Evolutionary conservation across 1,284 basidiomycete species (phyloP), one percentile per base, ranked within the genome.

Genomic region (Ceratobasidium sp.): DNA sequence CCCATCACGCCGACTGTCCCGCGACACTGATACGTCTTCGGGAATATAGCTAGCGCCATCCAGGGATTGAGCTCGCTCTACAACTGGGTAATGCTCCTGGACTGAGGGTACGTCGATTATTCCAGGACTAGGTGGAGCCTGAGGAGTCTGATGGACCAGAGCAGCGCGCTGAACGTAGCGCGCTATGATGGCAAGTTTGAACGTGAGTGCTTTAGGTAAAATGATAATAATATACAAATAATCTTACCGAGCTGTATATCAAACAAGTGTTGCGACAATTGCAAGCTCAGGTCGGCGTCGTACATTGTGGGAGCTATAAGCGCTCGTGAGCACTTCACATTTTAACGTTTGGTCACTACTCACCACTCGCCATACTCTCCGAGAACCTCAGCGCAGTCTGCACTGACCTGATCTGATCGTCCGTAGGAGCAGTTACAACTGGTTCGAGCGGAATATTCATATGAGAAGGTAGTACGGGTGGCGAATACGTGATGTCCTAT

Each of bases 181-280:
- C 35, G 35, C 35, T 38, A 38, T 38, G 11, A 38, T 11, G 11
- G 11, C 11, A 38, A 11, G 11, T 38, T 11, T 11, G 35, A 38
- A 38, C 11, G 35, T 38, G 4, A 5, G 11, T 5, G 35, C 4
- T 38, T 38, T 38, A 38, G 35, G 35, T 11, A 38, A 5, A 38
- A 11, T 38, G 35, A 4, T 5, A 11, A 11, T 38, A 11, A 5
- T 38, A 11, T 11, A 38, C 11, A 38, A 38, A 5, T 11, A 52
- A 11, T 58, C 66, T 28, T 16, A 58, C 66, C 66, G 21, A 70
- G 26, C 43, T 70, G 66, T 13, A 70, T 44, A 58, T 70, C 55
- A 16, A 70, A 70, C n/a, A 70, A 28, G 21, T 70, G 66, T 26
- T 70, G 66, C 6, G 66, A 70, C 28, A 70, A 43, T 9, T 70